Percentiles rank a stretch among this genome's conserved stretches.
Conservation (phyloP, 1,139 yeast genomes). For the Nakaseomyces delphensis region DNA sequence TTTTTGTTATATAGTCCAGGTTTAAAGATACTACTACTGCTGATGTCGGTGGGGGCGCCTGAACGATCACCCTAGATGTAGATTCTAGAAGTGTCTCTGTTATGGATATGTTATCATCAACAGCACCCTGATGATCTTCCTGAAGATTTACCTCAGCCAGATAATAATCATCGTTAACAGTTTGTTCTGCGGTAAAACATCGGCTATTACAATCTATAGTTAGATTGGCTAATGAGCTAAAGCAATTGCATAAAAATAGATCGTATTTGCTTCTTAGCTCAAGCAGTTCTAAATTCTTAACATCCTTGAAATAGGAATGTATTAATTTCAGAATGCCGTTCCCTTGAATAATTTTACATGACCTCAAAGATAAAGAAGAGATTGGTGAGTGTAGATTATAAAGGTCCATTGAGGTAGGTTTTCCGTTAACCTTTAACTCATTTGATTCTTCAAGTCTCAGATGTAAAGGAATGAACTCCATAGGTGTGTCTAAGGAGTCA, state of each 20-base stretch:
- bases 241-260: conserved; percentile 43
- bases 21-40: conserved; percentile 25
- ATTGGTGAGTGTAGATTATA: conserved; percentile 32
- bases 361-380: conserved; percentile 24
- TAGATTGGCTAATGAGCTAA: conserved; percentile 33
- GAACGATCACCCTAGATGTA: conserved; percentile 15
- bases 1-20: conserved; percentile 20
- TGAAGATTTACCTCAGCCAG: conserved; percentile 14
- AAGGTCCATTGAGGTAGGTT: conserved; percentile 11
- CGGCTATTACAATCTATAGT: conserved; percentile 43
- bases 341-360: conserved; percentile 32
- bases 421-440: conserved; percentile 7
- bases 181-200: conserved; percentile 34
- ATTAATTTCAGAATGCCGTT: conserved; percentile 31
- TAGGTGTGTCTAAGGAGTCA: conserved; percentile 33
- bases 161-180: conserved; percentile 23
- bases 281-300: conserved; percentile 33
- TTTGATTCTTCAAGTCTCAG: conserved; percentile 14
- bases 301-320: conserved; percentile 35
- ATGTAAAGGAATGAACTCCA: conserved; percentile 29
- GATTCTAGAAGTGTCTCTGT: conserved; percentile 25
- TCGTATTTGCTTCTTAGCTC: conserved; percentile 39
- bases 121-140: conserved; percentile 9
- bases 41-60: conserved; percentile 30
- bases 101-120: conserved; percentile 17